Percentiles rank a stretch among this genome's conserved stretches.
Evolutionary conservation across 768 basidiomycete genomes (phyloP).

Genomic region (Lactarius trivialis): DNA sequence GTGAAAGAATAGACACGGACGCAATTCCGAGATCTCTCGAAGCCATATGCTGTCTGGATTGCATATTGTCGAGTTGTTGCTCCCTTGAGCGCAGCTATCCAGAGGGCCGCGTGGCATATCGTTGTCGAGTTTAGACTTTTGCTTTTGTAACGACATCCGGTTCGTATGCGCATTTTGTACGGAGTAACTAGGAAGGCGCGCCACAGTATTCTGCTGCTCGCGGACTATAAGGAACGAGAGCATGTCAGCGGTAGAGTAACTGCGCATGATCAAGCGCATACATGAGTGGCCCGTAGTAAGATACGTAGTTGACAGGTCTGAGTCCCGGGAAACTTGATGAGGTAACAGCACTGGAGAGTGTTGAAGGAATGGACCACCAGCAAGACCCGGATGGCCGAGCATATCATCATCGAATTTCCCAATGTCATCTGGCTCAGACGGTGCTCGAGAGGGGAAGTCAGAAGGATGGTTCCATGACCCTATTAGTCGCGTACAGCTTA

Average conservation of each 20-base stretch:
- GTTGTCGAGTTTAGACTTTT: neutral
- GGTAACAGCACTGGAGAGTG: neutral
- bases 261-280: neutral
- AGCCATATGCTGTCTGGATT: conserved; percentile 43
- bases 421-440: neutral
- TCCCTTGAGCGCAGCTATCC: neutral
- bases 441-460: neutral
- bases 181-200: neutral
- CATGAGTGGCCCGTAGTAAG: neutral
- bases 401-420: neutral
- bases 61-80: neutral
- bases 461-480: neutral
- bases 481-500: neutral
- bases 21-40: conserved; percentile 57
- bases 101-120: neutral
- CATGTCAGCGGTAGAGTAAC: neutral
- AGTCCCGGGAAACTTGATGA: neutral
- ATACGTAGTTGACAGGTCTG: neutral
- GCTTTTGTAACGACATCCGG: neutral
- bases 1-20: conserved; percentile 45
- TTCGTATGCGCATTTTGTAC: neutral
- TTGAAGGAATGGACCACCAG: neutral
- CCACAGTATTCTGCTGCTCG: neutral
- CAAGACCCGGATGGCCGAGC: neutral
- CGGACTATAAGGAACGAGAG: neutral